These are phyloP conservation scores for Zoysia pacifica DNA, from an alignment of 176 grass and related monocot genomes.

Conservation along the genomic window DNA sequence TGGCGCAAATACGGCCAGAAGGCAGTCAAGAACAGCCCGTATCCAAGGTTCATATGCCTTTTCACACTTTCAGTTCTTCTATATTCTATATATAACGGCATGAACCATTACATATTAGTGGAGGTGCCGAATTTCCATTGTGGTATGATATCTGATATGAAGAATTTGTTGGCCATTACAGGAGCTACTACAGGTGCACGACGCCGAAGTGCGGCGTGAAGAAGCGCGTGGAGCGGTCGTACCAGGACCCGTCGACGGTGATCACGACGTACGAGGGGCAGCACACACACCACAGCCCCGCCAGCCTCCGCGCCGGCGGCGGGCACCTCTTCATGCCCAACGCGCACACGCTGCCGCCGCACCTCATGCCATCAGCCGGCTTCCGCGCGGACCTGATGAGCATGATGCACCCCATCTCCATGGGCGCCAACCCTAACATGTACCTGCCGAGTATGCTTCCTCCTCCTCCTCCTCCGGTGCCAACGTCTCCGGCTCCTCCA, in stretches of 20 bases:
- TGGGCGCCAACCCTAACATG: conserved; percentile 59
- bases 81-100: conserved; percentile 2
- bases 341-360: conserved; percentile 20
- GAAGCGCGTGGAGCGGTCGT: conserved; percentile 92
- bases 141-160: background rate
- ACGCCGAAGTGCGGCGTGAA: conserved; percentile 87
- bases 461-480: conserved; percentile 14
- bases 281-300: conserved; percentile 81
- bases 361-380: conserved; percentile 26
- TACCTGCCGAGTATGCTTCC: conserved; percentile 48
- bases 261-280: conserved; percentile 96
- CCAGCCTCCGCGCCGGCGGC: conserved; percentile 54
- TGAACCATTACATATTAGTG: background rate
- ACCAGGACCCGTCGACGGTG: conserved; percentile 80
- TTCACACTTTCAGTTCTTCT: background rate
- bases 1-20: conserved; percentile 99
- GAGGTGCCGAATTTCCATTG: background rate
- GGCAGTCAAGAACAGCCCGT: conserved; percentile 98
- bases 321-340: conserved; percentile 45
- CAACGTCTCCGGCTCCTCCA: conserved; percentile 29
- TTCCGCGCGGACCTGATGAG: conserved; percentile 50
- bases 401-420: conserved; percentile 41
- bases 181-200: conserved; percentile 98
- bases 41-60: conserved; percentile 61
- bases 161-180: conserved; percentile 4